Base-by-base conservation (phyloP, 2,329 filamentous ascomycete genomes). In the Epichloe aotearoae region DNA sequence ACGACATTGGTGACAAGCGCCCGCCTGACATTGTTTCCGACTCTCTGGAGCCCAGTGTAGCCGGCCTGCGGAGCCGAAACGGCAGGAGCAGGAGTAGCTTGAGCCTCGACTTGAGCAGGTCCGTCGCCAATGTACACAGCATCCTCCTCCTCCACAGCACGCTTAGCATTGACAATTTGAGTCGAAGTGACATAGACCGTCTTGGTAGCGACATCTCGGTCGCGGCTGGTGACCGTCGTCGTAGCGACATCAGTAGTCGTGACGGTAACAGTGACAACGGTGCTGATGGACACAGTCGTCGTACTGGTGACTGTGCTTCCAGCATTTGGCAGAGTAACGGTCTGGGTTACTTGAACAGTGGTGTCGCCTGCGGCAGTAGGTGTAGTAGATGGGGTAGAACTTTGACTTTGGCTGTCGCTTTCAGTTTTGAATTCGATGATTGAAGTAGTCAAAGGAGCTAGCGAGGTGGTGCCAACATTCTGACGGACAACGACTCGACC, bases 241-340 rank as follows among this genome's bases (percentile, higher is more conserved):
- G 68, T 71, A 45, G 58, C 54, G 54, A 68, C 66, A 42, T 54
- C 55, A 46, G 66, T 70, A 12, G 57, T 58, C 20, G 66, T 68
- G 20, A 67, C 56, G 47, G 65, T 45, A 17, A 66, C 57, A 38
- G 67, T 68, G 30, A 62, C 61, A 30, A 62, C 51, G 4, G 60
- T 62, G 37, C 56, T 59, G 46, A 60, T 6, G 14, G 17, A 50
- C 26, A 64, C 52, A 6, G 65, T 68, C 3, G 62, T 64, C 17
- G 57, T 57, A 12, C 53, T 54, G 55, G 58, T 65, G 37, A 60
- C 58, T 3, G 65, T 63, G 46, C 55, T 55, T 47, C 54, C 61
- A 43, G 53, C 59, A 34, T 56, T 41, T 4, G 53, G 55, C 40
- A 58, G 57, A 30, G 60, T 64, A 26, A 66, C 60, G 8, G 66